Percentiles rank a stretch among this genome's conserved stretches.
These are phyloP conservation scores for Lachnellula subtilissima DNA, from an alignment of 2,329 filamentous ascomycete genomes.

Conservation along the genomic window DNA sequence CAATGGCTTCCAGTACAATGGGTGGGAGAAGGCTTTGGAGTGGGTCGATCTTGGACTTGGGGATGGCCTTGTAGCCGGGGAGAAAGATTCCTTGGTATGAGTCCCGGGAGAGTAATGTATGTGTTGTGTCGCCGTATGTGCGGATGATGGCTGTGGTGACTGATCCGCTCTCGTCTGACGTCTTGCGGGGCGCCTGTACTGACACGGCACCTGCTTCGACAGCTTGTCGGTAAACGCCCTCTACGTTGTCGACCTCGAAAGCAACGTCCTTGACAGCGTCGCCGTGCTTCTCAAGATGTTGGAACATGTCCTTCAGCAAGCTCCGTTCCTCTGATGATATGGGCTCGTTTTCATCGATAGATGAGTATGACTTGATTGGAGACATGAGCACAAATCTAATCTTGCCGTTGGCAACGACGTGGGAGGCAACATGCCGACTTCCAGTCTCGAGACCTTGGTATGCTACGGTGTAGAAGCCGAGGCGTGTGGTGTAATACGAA, in stretches of 20 bases:
- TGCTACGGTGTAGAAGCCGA: conserved; percentile 79
- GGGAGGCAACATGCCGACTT: conserved; percentile 72
- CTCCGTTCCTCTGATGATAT: conserved; percentile 59
- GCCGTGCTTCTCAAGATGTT: conserved; percentile 79
- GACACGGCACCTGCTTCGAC: conserved; percentile 58
- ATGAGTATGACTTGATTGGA: conserved; percentile 60
- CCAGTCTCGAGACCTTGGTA: conserved; percentile 88
- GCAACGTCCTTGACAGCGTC: conserved; percentile 94
- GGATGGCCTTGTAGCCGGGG: conserved; percentile 67
- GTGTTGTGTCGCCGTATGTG: conserved; percentile 93
- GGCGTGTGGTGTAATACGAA: conserved; percentile 78
- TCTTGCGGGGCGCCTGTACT: conserved; percentile 54
- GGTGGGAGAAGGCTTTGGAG: conserved; percentile 47
- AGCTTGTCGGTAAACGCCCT: conserved; percentile 71
- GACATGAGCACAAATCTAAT: conserved; percentile 83
- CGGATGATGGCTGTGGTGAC: conserved; percentile 74
- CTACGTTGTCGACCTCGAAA: conserved; percentile 88
- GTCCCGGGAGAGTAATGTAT: conserved; percentile 75
- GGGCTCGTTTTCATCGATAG: conserved; percentile 54
- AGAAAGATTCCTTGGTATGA: conserved; percentile 73
- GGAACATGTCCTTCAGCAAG: conserved; percentile 70
- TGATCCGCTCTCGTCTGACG: conserved; percentile 56
- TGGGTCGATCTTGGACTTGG: conserved; percentile 33
- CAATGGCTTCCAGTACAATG: conserved; percentile 69
- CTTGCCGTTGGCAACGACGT: conserved; percentile 72